These are phyloP conservation scores for Botrytis porri DNA, from an alignment of 2,329 filamentous ascomycete species.

Conservation along the genomic window DNA sequence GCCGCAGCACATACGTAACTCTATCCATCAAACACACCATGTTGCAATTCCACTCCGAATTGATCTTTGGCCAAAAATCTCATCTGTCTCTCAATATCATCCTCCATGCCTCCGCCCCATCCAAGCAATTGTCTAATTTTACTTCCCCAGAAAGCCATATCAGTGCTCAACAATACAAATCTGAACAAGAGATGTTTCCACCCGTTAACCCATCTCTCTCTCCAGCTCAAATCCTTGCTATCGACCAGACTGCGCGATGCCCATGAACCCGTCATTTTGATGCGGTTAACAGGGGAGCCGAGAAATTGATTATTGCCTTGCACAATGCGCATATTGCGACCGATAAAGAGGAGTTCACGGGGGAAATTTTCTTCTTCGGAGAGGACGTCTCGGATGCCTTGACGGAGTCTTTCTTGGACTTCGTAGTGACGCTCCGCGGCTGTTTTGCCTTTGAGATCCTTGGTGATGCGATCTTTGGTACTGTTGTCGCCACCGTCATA, in stretches of 20 bases:
- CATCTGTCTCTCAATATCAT: constrained; percentile 88
- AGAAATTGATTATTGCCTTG: constrained; percentile 73
- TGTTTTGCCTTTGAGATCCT: constrained; percentile 52
- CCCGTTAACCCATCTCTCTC: constrained; percentile 64
- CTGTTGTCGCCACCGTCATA: constrained; percentile 80
- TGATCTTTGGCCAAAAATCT: constrained; percentile 76
- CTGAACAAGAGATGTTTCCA: constrained; percentile 81
- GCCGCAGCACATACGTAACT: background rate
- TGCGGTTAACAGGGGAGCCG: constrained; percentile 72
- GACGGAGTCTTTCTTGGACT: constrained; percentile 67
- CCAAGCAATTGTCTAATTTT: constrained; percentile 75
- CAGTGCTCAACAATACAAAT: constrained; percentile 69
- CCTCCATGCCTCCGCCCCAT: constrained; percentile 82
- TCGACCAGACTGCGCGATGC: constrained; percentile 80
- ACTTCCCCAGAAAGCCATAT: constrained; percentile 79
- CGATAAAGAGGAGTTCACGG: constrained; percentile 69
- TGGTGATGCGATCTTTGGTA: constrained; percentile 60
- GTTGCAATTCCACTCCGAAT: constrained; percentile 86
- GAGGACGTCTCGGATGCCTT: constrained; percentile 62
- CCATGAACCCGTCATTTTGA: constrained; percentile 94
- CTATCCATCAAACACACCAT: constrained; percentile 82
- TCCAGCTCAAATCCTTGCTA: constrained; percentile 60
- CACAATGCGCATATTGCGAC: constrained; percentile 69
- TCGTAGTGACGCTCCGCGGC: constrained; percentile 64
- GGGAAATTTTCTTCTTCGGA: constrained; percentile 69